Base-by-base conservation (phyloP, 257 asterid genomes). In the Linaria vulgaris region DNA sequence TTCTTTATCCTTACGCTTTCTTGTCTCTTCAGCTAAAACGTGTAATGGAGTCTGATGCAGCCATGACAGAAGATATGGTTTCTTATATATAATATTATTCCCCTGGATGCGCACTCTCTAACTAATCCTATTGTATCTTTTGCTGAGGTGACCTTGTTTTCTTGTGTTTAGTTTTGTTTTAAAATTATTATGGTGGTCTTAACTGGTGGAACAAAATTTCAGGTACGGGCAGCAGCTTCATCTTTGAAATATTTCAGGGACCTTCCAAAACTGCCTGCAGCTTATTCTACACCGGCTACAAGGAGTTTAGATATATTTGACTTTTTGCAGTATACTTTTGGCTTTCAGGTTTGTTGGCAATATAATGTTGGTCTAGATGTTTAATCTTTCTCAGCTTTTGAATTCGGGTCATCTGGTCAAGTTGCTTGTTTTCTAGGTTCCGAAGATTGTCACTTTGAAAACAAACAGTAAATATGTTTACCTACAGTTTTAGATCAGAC, bases 31-130 rank as follows among this genome's bases (percentile, higher is more conserved):
- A 92, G 99, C 59, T 90, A 79, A 92, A 87, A 81, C 96, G 86
- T 22, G 85, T 92, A 79, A 89, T 92, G 82, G 91, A 85, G 79
- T 80, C 88, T 27, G 99, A 92, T 85, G 97, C 97, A 62, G 97
- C 97, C 44, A 92, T 92, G 99, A 78, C 83, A 19, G 97, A 92
- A 76, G 99, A 92, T 84, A 63, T 83, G 74, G 77, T 86, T 61
- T 79, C 99, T 16, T 89, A 83, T n/a, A n/a, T n/a, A n/a, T 61
- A 92, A 92, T 69, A 92, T 92, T 64, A 92, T 92, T 74, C 99
- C 99, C 49, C 76, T 92, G 69, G 99, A 89, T 76, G 91, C 88
- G 67, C 82, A 96, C 69, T 72, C 80, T 38, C 64, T 83, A 44
- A 76, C 99, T 68, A 89, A 89, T 73, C 83, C 85, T 13, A 87